phyloP scores from a whole-genome alignment of 257 asterid genomes.

The Nicotiana obtusifolia region DNA sequence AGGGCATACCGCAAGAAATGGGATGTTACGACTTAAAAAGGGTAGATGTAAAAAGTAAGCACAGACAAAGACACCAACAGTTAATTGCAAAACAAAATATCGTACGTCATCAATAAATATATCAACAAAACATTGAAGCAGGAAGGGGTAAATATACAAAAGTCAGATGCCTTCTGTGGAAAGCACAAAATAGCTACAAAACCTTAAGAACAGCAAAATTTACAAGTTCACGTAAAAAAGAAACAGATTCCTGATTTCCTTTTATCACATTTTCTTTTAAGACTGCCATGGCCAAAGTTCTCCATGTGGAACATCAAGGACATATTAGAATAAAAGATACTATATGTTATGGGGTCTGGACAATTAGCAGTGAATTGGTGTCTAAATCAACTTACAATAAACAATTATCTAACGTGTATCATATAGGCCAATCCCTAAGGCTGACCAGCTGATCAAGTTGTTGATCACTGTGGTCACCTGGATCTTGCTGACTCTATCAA shows the following conservation, averaged over 20 bases:
- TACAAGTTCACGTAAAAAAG: too few species aligned
- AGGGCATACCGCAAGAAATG: neutral
- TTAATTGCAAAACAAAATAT: neutral
- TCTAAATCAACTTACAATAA: too few species aligned
- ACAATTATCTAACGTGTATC: too few species aligned
- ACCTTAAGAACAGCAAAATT: too few species aligned
- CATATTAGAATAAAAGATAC: neutral
- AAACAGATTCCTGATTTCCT: neutral
- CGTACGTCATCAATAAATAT: too few species aligned
- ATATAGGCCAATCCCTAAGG: too few species aligned
- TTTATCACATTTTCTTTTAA: neutral
- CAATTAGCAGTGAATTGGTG: neutral
- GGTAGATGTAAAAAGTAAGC: neutral
- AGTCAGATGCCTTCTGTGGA: neutral
- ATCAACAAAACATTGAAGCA: too few species aligned
- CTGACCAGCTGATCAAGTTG: too few species aligned
- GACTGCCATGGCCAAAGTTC: neutral
- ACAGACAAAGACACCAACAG: neutral
- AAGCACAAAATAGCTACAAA: neutral
- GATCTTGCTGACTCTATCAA: too few species aligned
- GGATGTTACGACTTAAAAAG: neutral
- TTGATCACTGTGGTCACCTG: too few species aligned
- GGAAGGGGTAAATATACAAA: too few species aligned
- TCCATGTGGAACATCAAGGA: too few species aligned
- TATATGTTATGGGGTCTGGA: neutral